Evolutionary conservation across 2,329 filamentous ascomycete species (phyloP), one percentile per base, ranked within the genome.

Genomic region (Thyridium curvatum): DNA sequence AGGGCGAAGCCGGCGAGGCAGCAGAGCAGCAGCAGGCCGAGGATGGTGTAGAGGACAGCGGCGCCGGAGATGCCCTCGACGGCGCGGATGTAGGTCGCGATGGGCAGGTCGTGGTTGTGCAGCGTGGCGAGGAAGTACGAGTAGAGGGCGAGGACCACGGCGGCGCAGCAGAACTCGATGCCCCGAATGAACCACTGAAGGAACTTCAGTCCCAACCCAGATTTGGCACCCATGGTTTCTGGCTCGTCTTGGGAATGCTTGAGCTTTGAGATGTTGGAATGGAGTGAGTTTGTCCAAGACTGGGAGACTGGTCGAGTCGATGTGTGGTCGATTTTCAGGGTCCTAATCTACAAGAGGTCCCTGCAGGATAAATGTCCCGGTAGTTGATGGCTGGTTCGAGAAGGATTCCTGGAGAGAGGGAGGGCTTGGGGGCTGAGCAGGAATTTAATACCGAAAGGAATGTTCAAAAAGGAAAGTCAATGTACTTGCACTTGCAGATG

Each of bases 81-180:
- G 18, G 86, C 86, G 40, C 82, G 80, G 43, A 83, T 65, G 65
- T 76, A 82, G 49, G 62, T 77, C 14, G 74, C 68, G 48, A 90
- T 89, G 41, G 54, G 41, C 12, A 82, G 60, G 49, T 79, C 52
- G 62, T 87, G 78, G 52, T 82, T 77, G 45, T 74, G 59, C 12
- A 90, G 75, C 8, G 84, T 74, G 8, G 84, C 79, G 36, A 96
- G 77, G 71, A 89, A 94, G 71, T 94, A 95, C 36, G 81, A 82
- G 71, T 84, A 90, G 53, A 93, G 76, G 49, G 76, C 84, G 45
- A 96, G 75, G 44, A 91, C 75, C 48, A 94, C 72, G 42, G 73
- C 79, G 8, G 83, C 72, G 59, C 79, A 86, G 56, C 77, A 71
- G 61, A 94, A 84, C 53, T 87, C 78, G 41, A 95, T 64, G 47